A percentile compares a stretch with the other conserved stretches of the same genome.
Conservation (phyloP, 164 flowering plant genomes). For the Paratinospora sagittata region DNA sequence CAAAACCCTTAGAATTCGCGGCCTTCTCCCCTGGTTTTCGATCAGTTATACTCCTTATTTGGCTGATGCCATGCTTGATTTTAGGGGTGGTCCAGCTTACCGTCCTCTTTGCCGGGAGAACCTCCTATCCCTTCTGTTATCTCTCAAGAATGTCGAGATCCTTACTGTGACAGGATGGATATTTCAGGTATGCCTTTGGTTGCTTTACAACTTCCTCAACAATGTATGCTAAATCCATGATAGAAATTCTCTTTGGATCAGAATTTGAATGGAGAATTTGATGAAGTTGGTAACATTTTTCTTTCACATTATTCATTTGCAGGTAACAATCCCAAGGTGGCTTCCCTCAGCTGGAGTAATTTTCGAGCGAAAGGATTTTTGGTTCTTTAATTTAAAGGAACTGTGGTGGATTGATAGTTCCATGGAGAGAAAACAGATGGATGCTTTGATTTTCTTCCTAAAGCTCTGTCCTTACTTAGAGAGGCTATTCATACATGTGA, state of each 20-base stretch:
- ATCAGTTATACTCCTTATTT: slow-evolving; percentile 2
- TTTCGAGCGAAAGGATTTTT: neutral
- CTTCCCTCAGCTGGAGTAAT: neutral
- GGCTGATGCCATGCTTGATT: slow-evolving; percentile 11
- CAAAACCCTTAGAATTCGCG: neutral
- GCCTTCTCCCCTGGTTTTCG: slow-evolving; percentile 8
- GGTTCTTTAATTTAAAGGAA: slow-evolving; percentile 13
- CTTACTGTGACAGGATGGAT: slow-evolving; percentile 1
- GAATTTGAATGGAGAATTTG: no score
- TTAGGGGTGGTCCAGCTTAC: slow-evolving; percentile 8
- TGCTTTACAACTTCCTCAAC: no score
- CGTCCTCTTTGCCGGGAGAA: neutral
- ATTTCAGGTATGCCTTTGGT: no score
- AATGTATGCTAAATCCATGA: no score
- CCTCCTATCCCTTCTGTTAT: neutral
- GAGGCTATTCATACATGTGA: slow-evolving; percentile 11
- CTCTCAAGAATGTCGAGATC: neutral
- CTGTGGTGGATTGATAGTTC: slow-evolving; percentile 12
- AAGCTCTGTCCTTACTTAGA: slow-evolving; percentile 9
- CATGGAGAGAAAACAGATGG: neutral
- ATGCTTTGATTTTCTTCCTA: neutral
- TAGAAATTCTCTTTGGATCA: no score
- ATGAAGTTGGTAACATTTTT: no score
- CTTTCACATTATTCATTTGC: no score
- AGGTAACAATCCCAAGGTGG: neutral